Evolutionary conservation across 352 stramenopile genomes (phyloP), one percentile per base, ranked within the genome.

Genomic region (Phytophthora sansomeana): DNA sequence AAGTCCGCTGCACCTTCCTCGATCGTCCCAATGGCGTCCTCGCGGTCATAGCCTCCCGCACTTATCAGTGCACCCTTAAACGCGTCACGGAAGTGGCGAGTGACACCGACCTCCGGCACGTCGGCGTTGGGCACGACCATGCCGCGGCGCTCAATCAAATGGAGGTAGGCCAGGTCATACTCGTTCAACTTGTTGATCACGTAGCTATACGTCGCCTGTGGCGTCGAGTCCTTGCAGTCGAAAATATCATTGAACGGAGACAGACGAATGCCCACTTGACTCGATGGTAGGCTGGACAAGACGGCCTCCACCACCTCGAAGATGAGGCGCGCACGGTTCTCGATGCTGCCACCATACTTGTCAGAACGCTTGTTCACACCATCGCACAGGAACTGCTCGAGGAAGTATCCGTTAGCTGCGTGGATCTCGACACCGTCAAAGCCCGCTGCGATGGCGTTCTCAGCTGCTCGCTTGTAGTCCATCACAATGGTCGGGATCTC

Each of bases 271-370:
- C 11, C 61, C 13, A 69, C 59, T 16, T 67, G 53, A 24, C 68
- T 71, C 19, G 69, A 77, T 16, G 62, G 57, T 0, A 77, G 30
- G 11, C 28, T 59, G 8, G 74, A 63, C 21, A 67, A 24, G 6
- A 74, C 44, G 14, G 21, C 71, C 54, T 91, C 71, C 69, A 96
- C 13, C 49, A 87, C 73, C 55, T 95, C 68, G 54, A 90, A 83
- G 7, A 97, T 59, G 63, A 97, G 96, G 51, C 95, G 75, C 60
- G 41, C 63, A 66, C 97, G 92, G 19, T 98, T 61, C 53, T 98
- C 90, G 14, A 98, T 76, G 10, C 91, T 90, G 50, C 98, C 93
- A 68, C 97, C 77, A 16, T 81, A 80, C 26, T 70, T 54, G 0
- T 89, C 89, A 0, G 69, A 83, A 19, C 74, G 57, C 13, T 73